These are phyloP conservation scores for Syzygium grande DNA, from an alignment of 345 rosid species.

Conservation along the genomic window DNA sequence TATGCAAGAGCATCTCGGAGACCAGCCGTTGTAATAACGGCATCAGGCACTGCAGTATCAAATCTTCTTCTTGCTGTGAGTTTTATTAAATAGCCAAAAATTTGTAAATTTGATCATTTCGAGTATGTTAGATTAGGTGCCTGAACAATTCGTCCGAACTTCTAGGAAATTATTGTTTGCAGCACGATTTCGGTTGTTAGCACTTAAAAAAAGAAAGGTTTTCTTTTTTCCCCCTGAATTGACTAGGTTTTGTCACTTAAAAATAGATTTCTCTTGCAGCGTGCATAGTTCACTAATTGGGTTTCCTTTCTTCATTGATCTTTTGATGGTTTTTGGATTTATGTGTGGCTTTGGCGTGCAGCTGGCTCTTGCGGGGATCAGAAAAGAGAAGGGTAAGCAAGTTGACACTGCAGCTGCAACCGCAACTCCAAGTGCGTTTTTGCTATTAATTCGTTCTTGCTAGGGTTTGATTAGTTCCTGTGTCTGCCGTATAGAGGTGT, in stretches of 20 bases:
- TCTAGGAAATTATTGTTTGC: neutral
- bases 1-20: constrained; percentile 75
- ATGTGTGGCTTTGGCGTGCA: constrained; percentile 10
- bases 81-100: neutral
- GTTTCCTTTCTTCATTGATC: neutral
- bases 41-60: constrained; percentile 98
- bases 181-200: neutral
- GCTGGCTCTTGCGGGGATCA: constrained; percentile 75
- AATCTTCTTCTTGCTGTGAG: constrained; percentile 99
- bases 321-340: neutral
- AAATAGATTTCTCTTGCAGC: neutral
- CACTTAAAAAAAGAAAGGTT: neutral
- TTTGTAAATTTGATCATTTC: neutral
- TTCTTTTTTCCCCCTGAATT: neutral
- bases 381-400: constrained; percentile 61
- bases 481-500: neutral
- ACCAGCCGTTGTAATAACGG: constrained; percentile 79
- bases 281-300: neutral
- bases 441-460: neutral
- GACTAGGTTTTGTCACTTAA: neutral
- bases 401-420: neutral
- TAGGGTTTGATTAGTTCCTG: neutral
- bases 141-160: neutral
- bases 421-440: neutral
- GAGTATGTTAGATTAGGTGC: neutral